phyloP scores from a whole-genome alignment of 2,329 filamentous ascomycete genomes.

The Podosphaera xanthii region DNA sequence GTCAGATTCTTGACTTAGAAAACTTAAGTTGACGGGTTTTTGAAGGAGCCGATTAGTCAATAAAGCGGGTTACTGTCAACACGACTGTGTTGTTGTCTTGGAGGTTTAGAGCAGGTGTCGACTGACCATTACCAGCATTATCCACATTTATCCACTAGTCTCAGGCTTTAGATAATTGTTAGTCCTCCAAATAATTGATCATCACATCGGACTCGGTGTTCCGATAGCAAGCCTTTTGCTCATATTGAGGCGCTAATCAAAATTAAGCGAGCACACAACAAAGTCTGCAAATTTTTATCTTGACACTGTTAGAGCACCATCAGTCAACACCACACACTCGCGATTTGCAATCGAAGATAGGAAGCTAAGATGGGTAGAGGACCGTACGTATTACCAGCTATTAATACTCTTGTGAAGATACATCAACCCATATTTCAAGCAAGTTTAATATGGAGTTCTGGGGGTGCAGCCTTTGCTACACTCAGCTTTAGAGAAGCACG shows the following conservation, averaged over 20 bases:
- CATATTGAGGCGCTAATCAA: background rate
- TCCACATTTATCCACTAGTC: no score
- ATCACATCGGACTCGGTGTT: no score
- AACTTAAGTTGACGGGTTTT: background rate
- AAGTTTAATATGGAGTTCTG: background rate
- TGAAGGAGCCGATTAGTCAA: background rate
- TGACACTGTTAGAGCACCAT: background rate
- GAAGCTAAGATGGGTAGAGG: conserved; percentile 25
- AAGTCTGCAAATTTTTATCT: background rate
- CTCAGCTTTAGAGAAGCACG: conserved; percentile 5
- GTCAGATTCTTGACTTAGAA: background rate
- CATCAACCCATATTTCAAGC: background rate
- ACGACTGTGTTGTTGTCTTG: no score
- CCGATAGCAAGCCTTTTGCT: no score
- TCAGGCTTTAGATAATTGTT: no score
- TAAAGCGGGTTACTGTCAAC: no score
- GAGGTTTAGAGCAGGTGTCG: no score
- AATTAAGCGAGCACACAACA: conserved; percentile 1
- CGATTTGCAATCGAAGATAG: conserved; percentile 9
- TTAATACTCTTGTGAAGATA: background rate
- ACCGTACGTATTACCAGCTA: conserved; percentile 14
- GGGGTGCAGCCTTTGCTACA: background rate
- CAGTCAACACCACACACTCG: conserved; percentile 2
- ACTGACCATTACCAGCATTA: no score
- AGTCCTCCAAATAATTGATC: no score